These are phyloP conservation scores for Metarhizium robertsii DNA, from an alignment of 2,329 filamentous ascomycete genomes.

Conservation along the genomic window DNA sequence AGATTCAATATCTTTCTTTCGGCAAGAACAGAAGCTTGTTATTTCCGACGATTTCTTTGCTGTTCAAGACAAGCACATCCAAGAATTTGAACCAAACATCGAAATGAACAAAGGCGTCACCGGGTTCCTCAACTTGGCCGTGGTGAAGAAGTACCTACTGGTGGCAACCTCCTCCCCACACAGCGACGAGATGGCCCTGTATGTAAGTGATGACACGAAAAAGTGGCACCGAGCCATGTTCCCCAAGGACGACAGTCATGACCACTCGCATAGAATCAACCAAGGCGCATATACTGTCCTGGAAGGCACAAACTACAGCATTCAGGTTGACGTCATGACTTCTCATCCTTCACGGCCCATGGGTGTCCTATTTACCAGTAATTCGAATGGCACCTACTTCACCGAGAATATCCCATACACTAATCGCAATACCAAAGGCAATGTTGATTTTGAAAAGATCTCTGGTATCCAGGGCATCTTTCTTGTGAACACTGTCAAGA, in stretches of 20 bases:
- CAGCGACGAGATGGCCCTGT: conserved; percentile 86
- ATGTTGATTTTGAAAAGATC: conserved; percentile 94
- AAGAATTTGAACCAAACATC: conserved; percentile 68
- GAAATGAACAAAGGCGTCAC: conserved; percentile 64
- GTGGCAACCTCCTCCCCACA: conserved; percentile 70
- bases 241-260: conserved; percentile 62
- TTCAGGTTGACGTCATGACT: conserved; percentile 89
- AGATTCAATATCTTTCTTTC: conserved; percentile 60
- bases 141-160: conserved; percentile 79
- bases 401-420: conserved; percentile 86
- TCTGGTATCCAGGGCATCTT: conserved; percentile 86
- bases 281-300: conserved; percentile 89
- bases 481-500: conserved; percentile 80
- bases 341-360: conserved; percentile 56
- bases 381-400: conserved; percentile 95
- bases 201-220: conserved; percentile 73
- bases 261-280: conserved; percentile 59
- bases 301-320: conserved; percentile 95
- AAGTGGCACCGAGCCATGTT: conserved; percentile 92
- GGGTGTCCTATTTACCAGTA: conserved; percentile 88
- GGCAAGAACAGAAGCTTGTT: conserved; percentile 67
- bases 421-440: conserved; percentile 66
- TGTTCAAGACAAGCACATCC: conserved; percentile 33
- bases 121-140: conserved; percentile 72
- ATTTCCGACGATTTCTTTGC: conserved; percentile 80